Base-by-base conservation (phyloP, 371 early-diverging fungal genomes). In the Circinella minor region DNA sequence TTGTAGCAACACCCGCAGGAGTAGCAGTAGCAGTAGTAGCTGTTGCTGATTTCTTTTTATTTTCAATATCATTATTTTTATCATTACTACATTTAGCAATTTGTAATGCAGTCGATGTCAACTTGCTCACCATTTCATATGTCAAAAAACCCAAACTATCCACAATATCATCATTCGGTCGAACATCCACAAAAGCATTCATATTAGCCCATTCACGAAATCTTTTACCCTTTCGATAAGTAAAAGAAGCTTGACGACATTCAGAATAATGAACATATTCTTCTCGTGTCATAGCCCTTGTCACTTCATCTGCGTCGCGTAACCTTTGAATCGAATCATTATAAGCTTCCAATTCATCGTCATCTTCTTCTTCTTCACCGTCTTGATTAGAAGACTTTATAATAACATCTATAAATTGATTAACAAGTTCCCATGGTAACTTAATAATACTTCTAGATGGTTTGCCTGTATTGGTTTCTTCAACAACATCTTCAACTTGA, bases 251-350 rank as follows among this genome's bases (percentile, higher is more conserved):
- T 78, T 96, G 96, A 37, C 99, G 87, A 79, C 99, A 99, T 78
- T 99, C 99, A 20, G 98, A 93, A 76, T 96, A 99, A 80, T 97
- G 94, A 18, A 98, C 96, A 77, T 99, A 99, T 84, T 99, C 98
- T 46, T 98, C 98, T 71, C 96, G 90, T 37, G 97, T 95, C 99
- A 99, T 99, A 10, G 89, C 93, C 37, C 90, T 84, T 11, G 99
- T 99, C 5, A 97, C 86, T 67, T 93, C 92, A 71, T 99, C 99
- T 1, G 97, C 96, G 62, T 90, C 86, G 48, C 86, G 81, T 39
- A 93, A 72, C 36, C 94, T 85, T 71, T 92, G 91, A 61, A 94
- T 88, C 18, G 95, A 92, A 51, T 95, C 96, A 72, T 91, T 89
- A 76, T 93, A 94, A 0, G 95, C 96, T 70, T 94, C 95, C 36